A percentile compares a stretch with the other conserved stretches of the same genome.
These are phyloP conservation scores for Quercus berberidifolia DNA, from an alignment of 306 rosid genomes.

Conservation along the genomic window DNA sequence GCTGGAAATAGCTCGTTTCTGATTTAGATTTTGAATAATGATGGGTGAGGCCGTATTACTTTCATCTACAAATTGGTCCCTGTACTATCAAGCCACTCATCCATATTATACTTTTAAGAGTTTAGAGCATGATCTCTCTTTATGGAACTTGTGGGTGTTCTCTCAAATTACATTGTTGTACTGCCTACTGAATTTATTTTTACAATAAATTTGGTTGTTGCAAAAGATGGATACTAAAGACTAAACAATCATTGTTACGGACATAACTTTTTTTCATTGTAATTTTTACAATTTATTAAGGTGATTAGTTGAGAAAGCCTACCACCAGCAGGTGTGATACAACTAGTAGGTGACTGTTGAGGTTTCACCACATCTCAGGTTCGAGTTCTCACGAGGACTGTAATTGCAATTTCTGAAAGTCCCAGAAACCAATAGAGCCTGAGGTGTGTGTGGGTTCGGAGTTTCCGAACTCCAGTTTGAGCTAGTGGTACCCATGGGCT, in stretches of 20 bases:
- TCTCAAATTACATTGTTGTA: not conserved
- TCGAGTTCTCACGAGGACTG: too few species aligned
- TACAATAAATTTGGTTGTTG: not conserved
- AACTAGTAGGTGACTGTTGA: too few species aligned
- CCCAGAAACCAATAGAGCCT: too few species aligned
- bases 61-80: conserved; percentile 21
- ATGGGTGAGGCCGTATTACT: conserved; percentile 21
- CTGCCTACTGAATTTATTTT: not conserved
- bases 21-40: conserved; percentile 31
- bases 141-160: not conserved
- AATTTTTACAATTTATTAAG: too few species aligned
- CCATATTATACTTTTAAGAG: not conserved
- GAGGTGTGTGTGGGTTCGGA: too few species aligned
- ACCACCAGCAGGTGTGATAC: too few species aligned
- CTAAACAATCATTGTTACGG: not conserved
- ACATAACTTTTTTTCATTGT: too few species aligned
- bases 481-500: too few species aligned
- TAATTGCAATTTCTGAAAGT: too few species aligned
- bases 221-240: not conserved
- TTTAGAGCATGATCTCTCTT: conserved; percentile 7
- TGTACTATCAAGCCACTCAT: conserved; percentile 22
- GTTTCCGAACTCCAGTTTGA: too few species aligned
- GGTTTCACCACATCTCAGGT: too few species aligned
- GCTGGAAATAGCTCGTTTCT: conserved; percentile 44
- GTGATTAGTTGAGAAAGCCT: too few species aligned